Evolutionary conservation across 2,329 filamentous ascomycete genomes (phyloP), one percentile per base, ranked within the genome.

Genomic region (Hypoxylon sp.): DNA sequence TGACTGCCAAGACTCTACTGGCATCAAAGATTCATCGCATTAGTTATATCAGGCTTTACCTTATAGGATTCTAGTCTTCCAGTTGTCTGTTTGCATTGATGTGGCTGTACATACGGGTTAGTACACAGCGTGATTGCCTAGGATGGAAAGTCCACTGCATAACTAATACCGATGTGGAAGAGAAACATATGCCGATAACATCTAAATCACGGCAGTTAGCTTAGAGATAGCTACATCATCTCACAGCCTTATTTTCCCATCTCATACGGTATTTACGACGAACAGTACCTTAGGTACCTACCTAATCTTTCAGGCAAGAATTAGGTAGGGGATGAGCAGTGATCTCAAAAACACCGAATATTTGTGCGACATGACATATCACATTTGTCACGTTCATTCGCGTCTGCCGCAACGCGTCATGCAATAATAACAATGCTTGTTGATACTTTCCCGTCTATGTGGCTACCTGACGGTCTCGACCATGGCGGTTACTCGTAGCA

Each of bases 1-100:
- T 63, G 30, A 53, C 62, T 57, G 66, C 66, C 62, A 68, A 68
- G 62, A 59, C 49, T 1, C 25, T 32, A 41, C 34, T 51, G 23
- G 55, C 46, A 23, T 30, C 21, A 28, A 50, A 58, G 34, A 28
- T 30, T 49, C n/a, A 51, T 56, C 48, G n/a, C 6, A 43, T 9
- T 28, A 3, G 11, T 43, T 51, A 57, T 14, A 14, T 57, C 46
- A 57, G 28, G 57, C 61, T 60, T 49, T 28, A 49, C 6, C 32
- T 19, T 38, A 11, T 3, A 17, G 17, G 17, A 43, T 43, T 43
- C 17, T 43, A n/a, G 4, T 43, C 21, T 43, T 19, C 38, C 10
- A 7, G 7, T 11, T 41, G 32, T 11, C 13, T 46, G 17, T 32
- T 45, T 19, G 17, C 19, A 23, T 41, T 7, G 21, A 43, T n/a